Conservation (phyloP, 768 basidiomycete genomes). For the Amanita thiersii region DNA sequence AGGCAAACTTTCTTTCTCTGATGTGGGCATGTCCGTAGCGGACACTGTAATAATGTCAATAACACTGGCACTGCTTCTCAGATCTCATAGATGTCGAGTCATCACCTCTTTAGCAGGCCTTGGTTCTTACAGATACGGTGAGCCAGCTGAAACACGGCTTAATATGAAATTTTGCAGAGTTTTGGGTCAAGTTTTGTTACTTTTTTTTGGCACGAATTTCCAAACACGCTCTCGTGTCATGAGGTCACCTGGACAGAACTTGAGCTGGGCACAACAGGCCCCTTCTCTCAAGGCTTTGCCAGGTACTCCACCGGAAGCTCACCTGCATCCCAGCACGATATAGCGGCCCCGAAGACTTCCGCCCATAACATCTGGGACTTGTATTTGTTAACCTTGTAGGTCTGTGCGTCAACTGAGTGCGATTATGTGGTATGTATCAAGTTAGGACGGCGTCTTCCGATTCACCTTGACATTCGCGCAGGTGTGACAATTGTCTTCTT, state of each 20-base stretch:
- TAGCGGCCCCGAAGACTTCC: background rate
- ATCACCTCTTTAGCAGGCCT: no score
- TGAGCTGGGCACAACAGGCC: background rate
- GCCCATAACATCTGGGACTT: no score
- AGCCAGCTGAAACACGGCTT: no score
- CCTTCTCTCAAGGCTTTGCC: background rate
- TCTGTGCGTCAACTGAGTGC: no score
- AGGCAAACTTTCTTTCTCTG: no score
- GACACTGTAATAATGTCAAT: no score
- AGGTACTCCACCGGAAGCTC: conserved; percentile 3
- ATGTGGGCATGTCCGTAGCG: no score
- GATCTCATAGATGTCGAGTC: no score
- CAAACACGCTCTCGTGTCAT: background rate
- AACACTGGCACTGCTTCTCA: no score
- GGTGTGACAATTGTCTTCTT: conserved; percentile 78
- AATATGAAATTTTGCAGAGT: background rate
- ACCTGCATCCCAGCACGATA: background rate
- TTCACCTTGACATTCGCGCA: conserved; percentile 18
- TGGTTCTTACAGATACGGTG: no score
- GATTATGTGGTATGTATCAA: conserved; percentile 20
- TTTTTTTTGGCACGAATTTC: conserved; percentile 5
- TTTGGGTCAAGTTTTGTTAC: background rate
- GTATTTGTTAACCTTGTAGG: no score
- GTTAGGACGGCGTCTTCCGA: conserved; percentile 15
- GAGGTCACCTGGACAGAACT: background rate